Evolutionary conservation across 495 filamentous ascomycete genomes (phyloP).

Genomic region (Rhypophila decipiens): DNA sequence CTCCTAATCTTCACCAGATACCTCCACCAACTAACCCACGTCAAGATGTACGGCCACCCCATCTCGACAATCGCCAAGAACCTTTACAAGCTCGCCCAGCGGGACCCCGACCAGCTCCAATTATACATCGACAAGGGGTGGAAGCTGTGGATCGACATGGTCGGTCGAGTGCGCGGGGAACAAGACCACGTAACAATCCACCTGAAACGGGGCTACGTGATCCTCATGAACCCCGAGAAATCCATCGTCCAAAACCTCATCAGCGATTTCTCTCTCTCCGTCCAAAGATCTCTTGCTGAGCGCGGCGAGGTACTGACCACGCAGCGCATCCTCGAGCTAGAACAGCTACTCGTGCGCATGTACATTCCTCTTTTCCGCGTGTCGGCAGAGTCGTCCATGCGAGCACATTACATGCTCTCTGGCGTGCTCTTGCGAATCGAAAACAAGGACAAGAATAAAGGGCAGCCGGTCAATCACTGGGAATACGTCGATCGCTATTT

Average conservation of each 20-base stretch:
- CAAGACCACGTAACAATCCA: conserved; percentile 25
- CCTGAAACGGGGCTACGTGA: conserved; percentile 25
- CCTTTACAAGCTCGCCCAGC: neutral
- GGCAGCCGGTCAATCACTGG: neutral
- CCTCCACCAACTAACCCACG: conserved; percentile 12
- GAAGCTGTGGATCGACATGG: conserved; percentile 21
- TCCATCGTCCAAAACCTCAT: conserved; percentile 10
- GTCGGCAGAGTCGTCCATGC: conserved; percentile 1
- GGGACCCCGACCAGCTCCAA: neutral
- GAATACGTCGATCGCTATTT: conserved; percentile 22
- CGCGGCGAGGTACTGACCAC: conserved; percentile 17
- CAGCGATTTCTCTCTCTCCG: conserved; percentile 4
- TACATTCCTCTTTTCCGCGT: conserved; percentile 27
- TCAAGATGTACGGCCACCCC: conserved; percentile 19
- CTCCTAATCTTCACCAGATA: conserved; percentile 18
- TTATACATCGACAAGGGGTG: conserved; percentile 14
- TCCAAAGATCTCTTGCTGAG: neutral
- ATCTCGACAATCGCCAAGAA: conserved; percentile 9
- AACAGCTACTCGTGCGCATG: conserved; percentile 20
- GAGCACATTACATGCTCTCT: conserved; percentile 11
- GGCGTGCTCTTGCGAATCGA: conserved; percentile 7
- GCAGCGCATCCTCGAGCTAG: conserved; percentile 16
- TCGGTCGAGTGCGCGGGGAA: conserved; percentile 6
- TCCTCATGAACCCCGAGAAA: conserved; percentile 13
- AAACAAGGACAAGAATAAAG: neutral